Percentiles rank a stretch among this genome's conserved stretches.
phyloP scores from a whole-genome alignment of 2,329 filamentous ascomycete species.

The Ambrosiella cleistominuta region DNA sequence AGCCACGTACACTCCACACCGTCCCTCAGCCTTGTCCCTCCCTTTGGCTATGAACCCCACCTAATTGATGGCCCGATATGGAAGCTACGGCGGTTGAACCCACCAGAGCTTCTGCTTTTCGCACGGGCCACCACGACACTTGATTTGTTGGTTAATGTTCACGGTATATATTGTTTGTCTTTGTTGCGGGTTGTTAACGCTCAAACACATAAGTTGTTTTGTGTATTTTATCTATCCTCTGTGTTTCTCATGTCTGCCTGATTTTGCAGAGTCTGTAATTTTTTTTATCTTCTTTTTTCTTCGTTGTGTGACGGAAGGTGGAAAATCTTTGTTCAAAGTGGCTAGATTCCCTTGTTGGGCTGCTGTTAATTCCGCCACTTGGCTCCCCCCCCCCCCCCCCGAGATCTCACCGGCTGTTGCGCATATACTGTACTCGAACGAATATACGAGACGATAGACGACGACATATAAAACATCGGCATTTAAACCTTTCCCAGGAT shows the following conservation, averaged over 20 bases:
- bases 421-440: neutral
- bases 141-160: neutral
- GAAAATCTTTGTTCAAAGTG: too few relatives aligned
- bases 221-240: neutral
- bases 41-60: neutral
- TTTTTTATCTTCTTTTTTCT: too few relatives aligned
- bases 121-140: conserved; percentile 3
- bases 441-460: neutral
- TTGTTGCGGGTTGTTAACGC: neutral
- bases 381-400: neutral
- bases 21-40: conserved; percentile 1
- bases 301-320: too few relatives aligned
- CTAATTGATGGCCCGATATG: neutral
- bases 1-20: neutral
- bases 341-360: neutral
- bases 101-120: neutral
- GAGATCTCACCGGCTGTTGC: neutral
- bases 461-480: neutral
- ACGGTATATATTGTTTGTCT: neutral
- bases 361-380: neutral
- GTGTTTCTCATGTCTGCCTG: too few relatives aligned
- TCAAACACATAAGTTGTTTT: neutral
- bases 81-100: neutral
- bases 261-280: too few relatives aligned
- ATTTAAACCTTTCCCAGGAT: neutral